Percentiles rank a stretch among this genome's conserved stretches.
These are phyloP conservation scores for Escovopsis sp. DNA, from an alignment of 2,329 filamentous ascomycete species.

Conservation along the genomic window DNA sequence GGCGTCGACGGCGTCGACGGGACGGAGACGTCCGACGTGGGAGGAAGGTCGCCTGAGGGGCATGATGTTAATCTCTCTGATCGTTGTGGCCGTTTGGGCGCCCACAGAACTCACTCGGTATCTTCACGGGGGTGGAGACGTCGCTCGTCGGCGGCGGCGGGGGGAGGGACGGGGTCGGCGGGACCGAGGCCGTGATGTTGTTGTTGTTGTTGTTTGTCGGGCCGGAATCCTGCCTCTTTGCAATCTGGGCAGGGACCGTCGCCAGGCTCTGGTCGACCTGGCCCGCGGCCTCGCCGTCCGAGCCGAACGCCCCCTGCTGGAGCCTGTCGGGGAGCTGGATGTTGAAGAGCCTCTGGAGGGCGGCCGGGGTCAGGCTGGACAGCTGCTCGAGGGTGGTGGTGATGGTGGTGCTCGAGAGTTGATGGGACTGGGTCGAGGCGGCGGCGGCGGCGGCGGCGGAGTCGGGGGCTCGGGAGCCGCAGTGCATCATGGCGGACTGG, in stretches of 20 bases:
- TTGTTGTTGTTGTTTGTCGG: constrained; percentile 17
- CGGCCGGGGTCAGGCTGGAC: constrained; percentile 29
- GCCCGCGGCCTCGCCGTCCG: constrained; percentile 47
- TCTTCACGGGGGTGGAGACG: too few relatives aligned
- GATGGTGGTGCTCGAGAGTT: too few relatives aligned
- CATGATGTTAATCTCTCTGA: too few relatives aligned
- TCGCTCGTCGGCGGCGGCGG: too few relatives aligned
- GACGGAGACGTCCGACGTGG: too few relatives aligned
- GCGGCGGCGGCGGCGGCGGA: constrained; percentile 1
- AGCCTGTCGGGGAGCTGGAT: constrained; percentile 47
- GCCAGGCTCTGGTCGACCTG: constrained; percentile 46
- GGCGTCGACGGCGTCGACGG: too few relatives aligned
- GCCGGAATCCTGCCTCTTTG: constrained; percentile 39
- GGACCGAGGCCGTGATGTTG: constrained; percentile 8
- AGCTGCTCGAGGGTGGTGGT: too few relatives aligned
- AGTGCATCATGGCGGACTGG: constrained; percentile 2
- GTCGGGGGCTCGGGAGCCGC: background rate
- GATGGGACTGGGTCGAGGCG: background rate
- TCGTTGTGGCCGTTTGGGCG: too few relatives aligned
- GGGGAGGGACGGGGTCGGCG: too few relatives aligned
- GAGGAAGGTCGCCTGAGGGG: too few relatives aligned
- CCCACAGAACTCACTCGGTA: too few relatives aligned
- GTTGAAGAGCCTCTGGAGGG: constrained; percentile 53
- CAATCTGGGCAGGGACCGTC: constrained; percentile 47
- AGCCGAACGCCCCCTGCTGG: constrained; percentile 52